A percentile compares a stretch with the other conserved stretches of the same genome.
phyloP scores from a whole-genome alignment of 2,329 filamentous ascomycete genomes.

The Canariomyces notabilis region DNA sequence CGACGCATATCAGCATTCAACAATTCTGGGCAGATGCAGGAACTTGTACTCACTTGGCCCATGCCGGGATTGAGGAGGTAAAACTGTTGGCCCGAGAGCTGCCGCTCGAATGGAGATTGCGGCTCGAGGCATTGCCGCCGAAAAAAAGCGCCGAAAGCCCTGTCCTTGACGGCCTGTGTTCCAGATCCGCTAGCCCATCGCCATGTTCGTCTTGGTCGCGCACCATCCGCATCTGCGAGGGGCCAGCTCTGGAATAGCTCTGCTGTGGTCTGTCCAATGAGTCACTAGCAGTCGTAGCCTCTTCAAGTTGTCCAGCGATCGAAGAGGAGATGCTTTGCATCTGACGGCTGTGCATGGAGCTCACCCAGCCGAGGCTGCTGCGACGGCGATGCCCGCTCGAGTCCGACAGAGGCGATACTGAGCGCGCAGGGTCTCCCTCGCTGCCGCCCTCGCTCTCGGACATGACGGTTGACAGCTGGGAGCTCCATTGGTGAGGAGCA shows the following conservation, averaged over 20 bases:
- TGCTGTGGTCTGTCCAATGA: slow-evolving; percentile 48
- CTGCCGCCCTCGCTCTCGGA: slow-evolving; percentile 56
- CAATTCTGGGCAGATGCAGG: not conserved
- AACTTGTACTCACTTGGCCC: slow-evolving; percentile 43
- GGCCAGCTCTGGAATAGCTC: slow-evolving; percentile 38
- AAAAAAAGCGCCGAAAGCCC: slow-evolving; percentile 49
- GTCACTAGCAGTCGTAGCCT: slow-evolving; percentile 32
- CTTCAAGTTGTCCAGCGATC: slow-evolving; percentile 41
- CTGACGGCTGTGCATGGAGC: slow-evolving; percentile 46
- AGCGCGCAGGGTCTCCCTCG: slow-evolving; percentile 43
- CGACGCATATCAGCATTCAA: slow-evolving; percentile 2
- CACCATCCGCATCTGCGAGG: slow-evolving; percentile 42
- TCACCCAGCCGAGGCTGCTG: slow-evolving; percentile 44
- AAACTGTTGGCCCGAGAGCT: slow-evolving; percentile 40
- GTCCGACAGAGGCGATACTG: slow-evolving; percentile 41
- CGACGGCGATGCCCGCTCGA: slow-evolving; percentile 31
- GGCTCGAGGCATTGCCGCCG: slow-evolving; percentile 40
- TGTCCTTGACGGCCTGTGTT: slow-evolving; percentile 49
- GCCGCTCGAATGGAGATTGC: slow-evolving; percentile 47
- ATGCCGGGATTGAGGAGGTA: slow-evolving; percentile 45
- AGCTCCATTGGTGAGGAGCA: slow-evolving; percentile 56
- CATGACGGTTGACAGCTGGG: slow-evolving; percentile 58
- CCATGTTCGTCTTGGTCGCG: slow-evolving; percentile 59
- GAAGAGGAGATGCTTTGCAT: slow-evolving; percentile 56
- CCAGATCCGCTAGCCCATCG: slow-evolving; percentile 57